Conservation (phyloP, 805 yeast genomes). For the Aciculoconidium aculeatum region DNA sequence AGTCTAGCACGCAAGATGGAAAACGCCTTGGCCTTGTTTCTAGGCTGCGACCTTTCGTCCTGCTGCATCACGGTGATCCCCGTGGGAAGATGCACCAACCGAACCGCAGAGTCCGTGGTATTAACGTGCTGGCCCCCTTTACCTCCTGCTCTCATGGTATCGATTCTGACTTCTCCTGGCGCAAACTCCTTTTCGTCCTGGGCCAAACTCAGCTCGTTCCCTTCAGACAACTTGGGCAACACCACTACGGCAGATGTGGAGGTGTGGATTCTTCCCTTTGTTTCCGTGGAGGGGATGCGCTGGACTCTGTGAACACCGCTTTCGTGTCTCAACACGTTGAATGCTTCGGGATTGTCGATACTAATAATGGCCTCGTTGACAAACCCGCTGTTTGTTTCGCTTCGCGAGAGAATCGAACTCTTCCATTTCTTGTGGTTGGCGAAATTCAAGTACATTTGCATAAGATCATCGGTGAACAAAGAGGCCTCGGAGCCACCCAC, state of each 20-base stretch:
- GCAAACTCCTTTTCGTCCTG: constrained; percentile 65
- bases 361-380: constrained; percentile 66
- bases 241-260: constrained; percentile 96
- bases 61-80: constrained; percentile 88
- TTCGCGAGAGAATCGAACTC: constrained; percentile 50
- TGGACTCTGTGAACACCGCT: constrained; percentile 97
- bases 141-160: constrained; percentile 96
- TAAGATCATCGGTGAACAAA: constrained; percentile 73
- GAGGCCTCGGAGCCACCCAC: constrained; percentile 95
- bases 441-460: constrained; percentile 75
- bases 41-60: constrained; percentile 92
- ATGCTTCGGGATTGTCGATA: constrained; percentile 73
- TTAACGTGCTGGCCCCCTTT: constrained; percentile 98
- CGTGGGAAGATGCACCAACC: constrained; percentile 86
- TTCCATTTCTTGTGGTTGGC: constrained; percentile 67
- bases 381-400: constrained; percentile 56
- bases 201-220: constrained; percentile 39
- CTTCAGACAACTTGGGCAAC: constrained; percentile 70
- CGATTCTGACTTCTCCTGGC: constrained; percentile 85
- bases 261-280: constrained; percentile 91
- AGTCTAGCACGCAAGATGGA: constrained; percentile 73
- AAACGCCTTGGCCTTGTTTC: constrained; percentile 89
- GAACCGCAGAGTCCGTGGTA: constrained; percentile 94
- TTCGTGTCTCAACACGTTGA: constrained; percentile 67
- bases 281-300: constrained; percentile 87